These are phyloP conservation scores for Boletus reticuloceps DNA, from an alignment of 768 basidiomycete species.

Conservation along the genomic window DNA sequence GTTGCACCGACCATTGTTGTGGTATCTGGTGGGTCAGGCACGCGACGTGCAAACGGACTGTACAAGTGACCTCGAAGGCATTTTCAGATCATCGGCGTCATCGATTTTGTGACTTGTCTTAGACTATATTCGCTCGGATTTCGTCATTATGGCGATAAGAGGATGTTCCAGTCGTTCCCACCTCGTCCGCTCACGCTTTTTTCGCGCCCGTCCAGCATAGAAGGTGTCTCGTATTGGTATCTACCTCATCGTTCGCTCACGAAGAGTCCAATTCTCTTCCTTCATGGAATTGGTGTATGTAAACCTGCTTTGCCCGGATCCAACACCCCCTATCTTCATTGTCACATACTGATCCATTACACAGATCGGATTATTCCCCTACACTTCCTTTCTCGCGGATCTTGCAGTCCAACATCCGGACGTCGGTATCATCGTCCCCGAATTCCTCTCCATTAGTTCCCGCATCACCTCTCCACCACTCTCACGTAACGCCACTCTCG, in stretches of 20 bases:
- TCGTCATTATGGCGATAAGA: not conserved
- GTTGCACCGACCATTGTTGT: slow-evolving; percentile 58
- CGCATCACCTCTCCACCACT: slow-evolving; percentile 56
- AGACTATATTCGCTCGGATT: slow-evolving; percentile 24
- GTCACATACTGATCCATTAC: too few relatives aligned
- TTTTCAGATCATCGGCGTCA: slow-evolving; percentile 47
- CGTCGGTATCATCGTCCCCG: slow-evolving; percentile 56
- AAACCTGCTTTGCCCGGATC: too few relatives aligned
- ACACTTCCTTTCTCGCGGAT: slow-evolving; percentile 49
- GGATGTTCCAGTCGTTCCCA: slow-evolving; percentile 47
- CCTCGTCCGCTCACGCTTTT: slow-evolving; percentile 47
- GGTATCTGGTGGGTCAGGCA: slow-evolving; percentile 51
- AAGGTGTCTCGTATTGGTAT: slow-evolving; percentile 45
- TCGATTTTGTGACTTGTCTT: slow-evolving; percentile 49
- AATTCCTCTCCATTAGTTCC: slow-evolving; percentile 58
- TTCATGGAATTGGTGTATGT: slow-evolving; percentile 66
- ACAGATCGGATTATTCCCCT: slow-evolving; percentile 63
- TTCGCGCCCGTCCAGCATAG: slow-evolving; percentile 37
- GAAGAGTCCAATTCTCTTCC: slow-evolving; percentile 56
- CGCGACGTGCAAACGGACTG: not conserved
- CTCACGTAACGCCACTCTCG: slow-evolving; percentile 38
- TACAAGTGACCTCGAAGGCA: not conserved
- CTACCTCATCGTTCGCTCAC: slow-evolving; percentile 45
- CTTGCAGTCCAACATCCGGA: slow-evolving; percentile 44
- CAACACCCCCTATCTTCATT: too few relatives aligned